Conservation (phyloP, 1,139 yeast genomes). For the Hemisphaericaspora subhashii region DNA sequence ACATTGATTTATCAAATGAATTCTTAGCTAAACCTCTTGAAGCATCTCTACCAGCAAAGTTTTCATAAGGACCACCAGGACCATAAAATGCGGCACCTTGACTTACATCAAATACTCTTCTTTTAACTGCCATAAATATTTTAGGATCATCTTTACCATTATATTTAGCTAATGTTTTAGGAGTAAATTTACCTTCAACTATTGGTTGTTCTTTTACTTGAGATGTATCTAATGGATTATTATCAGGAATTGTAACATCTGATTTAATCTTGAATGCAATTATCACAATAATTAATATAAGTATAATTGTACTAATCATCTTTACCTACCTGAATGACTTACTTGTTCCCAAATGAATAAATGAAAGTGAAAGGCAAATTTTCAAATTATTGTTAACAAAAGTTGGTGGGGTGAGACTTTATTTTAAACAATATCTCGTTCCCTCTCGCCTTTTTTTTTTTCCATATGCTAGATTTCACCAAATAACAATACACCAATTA, state of each 20-base stretch:
- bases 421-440: no score
- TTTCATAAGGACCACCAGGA: constrained; percentile 93
- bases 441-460: no score
- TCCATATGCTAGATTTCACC: no score
- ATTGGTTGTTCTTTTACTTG: constrained; percentile 49
- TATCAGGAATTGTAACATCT: constrained; percentile 18
- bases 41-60: constrained; percentile 97
- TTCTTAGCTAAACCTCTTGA: constrained; percentile 90
- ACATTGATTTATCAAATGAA: constrained; percentile 69
- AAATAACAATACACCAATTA: no score
- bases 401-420: no score
- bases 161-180: constrained; percentile 65
- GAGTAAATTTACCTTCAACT: constrained; percentile 80
- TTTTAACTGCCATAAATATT: constrained; percentile 80
- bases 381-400: no score
- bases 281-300: constrained; percentile 24
- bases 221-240: constrained; percentile 16
- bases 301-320: constrained; percentile 28
- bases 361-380: no score
- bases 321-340: background rate
- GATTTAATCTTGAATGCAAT: constrained; percentile 23
- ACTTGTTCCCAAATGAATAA: background rate
- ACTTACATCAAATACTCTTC: constrained; percentile 83
- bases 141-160: constrained; percentile 79
- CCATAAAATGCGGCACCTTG: constrained; percentile 87